A percentile compares a stretch with the other conserved stretches of the same genome.
These are phyloP conservation scores for Candolleomyces efflorescens DNA, from an alignment of 768 basidiomycete species.

Conservation along the genomic window DNA sequence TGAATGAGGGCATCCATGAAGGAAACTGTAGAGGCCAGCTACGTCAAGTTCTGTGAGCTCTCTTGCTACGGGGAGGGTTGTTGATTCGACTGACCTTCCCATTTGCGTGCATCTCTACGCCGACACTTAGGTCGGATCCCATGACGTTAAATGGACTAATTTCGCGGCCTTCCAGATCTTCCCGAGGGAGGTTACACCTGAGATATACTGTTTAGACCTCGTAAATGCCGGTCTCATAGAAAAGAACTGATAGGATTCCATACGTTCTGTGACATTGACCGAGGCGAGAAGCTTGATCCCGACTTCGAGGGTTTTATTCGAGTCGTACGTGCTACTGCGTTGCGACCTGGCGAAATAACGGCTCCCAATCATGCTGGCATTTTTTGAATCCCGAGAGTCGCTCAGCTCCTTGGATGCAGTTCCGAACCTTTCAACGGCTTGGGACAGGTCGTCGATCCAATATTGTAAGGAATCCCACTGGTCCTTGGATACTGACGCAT, in stretches of 20 bases:
- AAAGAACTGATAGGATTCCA: constrained; percentile 21
- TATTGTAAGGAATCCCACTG: constrained; percentile 76
- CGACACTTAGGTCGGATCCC: constrained; percentile 57
- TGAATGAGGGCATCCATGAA: constrained; percentile 58
- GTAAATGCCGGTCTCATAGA: background rate
- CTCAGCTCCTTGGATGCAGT: constrained; percentile 7
- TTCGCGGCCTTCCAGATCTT: constrained; percentile 17
- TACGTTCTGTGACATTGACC: constrained; percentile 24
- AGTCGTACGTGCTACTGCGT: constrained; percentile 31
- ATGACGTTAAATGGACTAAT: constrained; percentile 51
- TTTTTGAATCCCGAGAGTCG: constrained; percentile 38
- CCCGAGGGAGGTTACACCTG: constrained; percentile 48
- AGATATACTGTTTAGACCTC: constrained; percentile 25
- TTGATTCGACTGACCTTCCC: constrained; percentile 50
- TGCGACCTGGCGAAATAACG: constrained; percentile 65
- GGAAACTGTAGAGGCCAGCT: constrained; percentile 72
- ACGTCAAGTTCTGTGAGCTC: constrained; percentile 6
- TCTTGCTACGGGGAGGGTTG: background rate
- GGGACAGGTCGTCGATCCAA: constrained; percentile 84
- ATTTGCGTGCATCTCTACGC: constrained; percentile 65
- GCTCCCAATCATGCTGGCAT: constrained; percentile 74
- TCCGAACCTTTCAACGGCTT: constrained; percentile 53
- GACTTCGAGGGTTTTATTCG: background rate
- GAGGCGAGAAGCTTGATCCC: background rate
- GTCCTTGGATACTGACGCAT: constrained; percentile 57